These are phyloP conservation scores for Falciphora oryzae DNA, from an alignment of 2,329 filamentous ascomycete genomes.

Conservation along the genomic window DNA sequence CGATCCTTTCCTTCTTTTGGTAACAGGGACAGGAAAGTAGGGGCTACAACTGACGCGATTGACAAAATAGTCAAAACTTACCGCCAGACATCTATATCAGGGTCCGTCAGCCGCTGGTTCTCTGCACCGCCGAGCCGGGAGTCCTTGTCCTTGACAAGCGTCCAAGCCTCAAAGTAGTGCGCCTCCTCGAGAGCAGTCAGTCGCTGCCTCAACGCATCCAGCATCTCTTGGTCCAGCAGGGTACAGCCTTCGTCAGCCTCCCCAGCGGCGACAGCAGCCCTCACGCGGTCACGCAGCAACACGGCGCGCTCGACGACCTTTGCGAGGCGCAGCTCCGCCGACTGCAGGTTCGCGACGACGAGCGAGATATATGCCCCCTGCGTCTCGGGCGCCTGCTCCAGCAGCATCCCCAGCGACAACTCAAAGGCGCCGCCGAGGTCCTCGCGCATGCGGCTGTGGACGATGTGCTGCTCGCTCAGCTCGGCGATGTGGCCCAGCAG, in stretches of 20 bases:
- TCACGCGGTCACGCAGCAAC: neutral
- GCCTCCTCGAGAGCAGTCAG: neutral
- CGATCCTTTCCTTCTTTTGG: no score
- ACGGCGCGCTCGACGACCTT: neutral
- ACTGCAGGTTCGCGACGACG: constrained; percentile 2
- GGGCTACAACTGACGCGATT: neutral
- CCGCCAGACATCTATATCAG: neutral
- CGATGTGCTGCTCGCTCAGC: neutral
- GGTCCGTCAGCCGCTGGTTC: no score
- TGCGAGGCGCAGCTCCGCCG: neutral
- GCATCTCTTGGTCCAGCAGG: neutral
- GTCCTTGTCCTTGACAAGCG: constrained; percentile 1
- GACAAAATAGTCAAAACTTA: neutral
- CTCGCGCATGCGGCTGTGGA: neutral
- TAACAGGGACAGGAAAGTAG: no score
- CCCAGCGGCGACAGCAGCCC: neutral
- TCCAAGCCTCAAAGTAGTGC: constrained; percentile 2
- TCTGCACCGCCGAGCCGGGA: neutral
- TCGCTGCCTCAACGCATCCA: neutral
- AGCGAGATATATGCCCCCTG: neutral
- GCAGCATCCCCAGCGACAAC: constrained; percentile 3
- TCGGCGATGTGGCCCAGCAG: neutral
- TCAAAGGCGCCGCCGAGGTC: neutral
- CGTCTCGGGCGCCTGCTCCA: neutral
- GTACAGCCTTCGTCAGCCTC: neutral